Evolutionary conservation across 805 yeast species (phyloP), one percentile per base, ranked within the genome.

Genomic region (Clavispora asparagi): DNA sequence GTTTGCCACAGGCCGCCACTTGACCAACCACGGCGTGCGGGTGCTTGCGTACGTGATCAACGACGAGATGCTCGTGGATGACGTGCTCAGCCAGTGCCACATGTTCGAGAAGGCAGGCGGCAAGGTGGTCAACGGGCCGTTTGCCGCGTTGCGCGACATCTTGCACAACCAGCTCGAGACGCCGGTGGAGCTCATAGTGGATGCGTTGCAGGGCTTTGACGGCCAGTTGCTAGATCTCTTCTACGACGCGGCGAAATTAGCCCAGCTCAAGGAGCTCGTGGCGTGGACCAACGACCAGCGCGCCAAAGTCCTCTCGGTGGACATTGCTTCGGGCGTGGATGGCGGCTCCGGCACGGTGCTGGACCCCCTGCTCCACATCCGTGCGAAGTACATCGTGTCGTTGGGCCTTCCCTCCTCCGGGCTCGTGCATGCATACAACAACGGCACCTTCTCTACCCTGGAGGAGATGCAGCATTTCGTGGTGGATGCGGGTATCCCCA

Each of bases 141-240:
- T 70, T 54, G 16, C 57, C 65, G 51, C 59, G 49, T 40, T 76
- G 59, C 39, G 67, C 71, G 59, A 70, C 59, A 46, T 63, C 41
- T 23, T 63, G 64, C 32, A 62, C 71, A 53, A 69, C 61, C 75
- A 76, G 46, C 65, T 82, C 35, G 86, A 83, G 39, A 77, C 87
- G 2, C 94, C 95, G 0, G 80, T 87, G 13, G 96, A 89, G 59
- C 70, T 90, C 49, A 77, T 89, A 9, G 59, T 90, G 16, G 97
- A 90, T 62, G 94, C 90, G 1, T 70, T 90, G 54, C 96, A 87
- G 60, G 97, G 96, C 0, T 84, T 79, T 53, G 94, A 87, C 55
- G 77, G 81, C 23, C 85, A 78, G 45, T 64, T 87, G 43, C 75
- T 76, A 29, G 94, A 86, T 60, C 62, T 83, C 35, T 70, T 40